Conservation (phyloP, 306 rosid species). For the Hippophae rhamnoides region DNA sequence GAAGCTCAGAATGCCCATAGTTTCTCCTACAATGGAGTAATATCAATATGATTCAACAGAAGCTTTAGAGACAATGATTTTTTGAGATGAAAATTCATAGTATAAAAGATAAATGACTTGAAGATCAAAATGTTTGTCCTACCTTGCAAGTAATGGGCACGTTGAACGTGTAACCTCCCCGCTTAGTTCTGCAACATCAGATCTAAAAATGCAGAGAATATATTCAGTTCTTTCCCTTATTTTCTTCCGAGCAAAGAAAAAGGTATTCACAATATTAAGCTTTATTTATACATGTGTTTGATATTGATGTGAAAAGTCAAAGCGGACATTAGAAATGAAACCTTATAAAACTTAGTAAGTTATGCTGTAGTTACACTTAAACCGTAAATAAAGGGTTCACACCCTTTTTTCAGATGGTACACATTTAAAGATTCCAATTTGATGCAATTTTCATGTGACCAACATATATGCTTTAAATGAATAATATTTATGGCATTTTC, state of each 20-base stretch:
- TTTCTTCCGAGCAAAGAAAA: too few species aligned
- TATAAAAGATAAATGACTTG: background rate
- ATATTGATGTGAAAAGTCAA: too few species aligned
- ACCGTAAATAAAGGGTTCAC: too few species aligned
- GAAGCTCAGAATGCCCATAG: constrained; percentile 55
- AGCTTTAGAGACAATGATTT: constrained; percentile 4
- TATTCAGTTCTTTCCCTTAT: background rate
- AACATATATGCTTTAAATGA: too few species aligned
- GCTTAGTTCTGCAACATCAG: constrained; percentile 87
- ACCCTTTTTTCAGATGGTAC: too few species aligned
- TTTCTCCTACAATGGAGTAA: constrained; percentile 43
- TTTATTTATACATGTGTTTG: too few species aligned
- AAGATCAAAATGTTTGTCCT: background rate
- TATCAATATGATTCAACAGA: constrained; percentile 1
- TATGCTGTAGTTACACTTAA: too few species aligned
- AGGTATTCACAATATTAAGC: background rate
- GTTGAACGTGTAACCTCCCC: constrained; percentile 72
- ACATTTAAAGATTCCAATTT: too few species aligned
- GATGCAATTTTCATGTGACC: too few species aligned
- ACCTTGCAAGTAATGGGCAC: constrained; percentile 57
- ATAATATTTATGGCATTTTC: too few species aligned
- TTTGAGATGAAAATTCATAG: background rate
- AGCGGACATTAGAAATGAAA: too few species aligned
- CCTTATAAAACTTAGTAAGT: too few species aligned
- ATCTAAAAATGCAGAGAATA: constrained; percentile 33